Base-by-base conservation (phyloP, 2,329 filamentous ascomycete species). In the Phyllosticta capitalensis region DNA sequence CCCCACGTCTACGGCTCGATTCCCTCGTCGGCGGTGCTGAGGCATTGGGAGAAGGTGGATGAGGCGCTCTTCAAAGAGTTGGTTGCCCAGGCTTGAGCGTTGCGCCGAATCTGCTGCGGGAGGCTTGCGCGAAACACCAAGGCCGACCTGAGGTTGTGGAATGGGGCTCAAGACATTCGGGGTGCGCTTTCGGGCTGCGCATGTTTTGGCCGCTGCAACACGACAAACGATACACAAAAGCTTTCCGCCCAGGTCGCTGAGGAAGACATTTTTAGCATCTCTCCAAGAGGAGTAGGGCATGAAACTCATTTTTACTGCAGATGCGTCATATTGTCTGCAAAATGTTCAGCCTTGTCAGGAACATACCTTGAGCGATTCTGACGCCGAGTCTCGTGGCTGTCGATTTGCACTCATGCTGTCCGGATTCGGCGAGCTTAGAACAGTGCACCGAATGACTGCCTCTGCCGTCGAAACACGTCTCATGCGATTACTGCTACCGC, bases 1-100 rank as follows among this genome's bases (percentile, higher is more conserved):
- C 59, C 61, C 9, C 61, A 63, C 14, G 59, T 61, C 2, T 64
- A 63, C 20, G 61, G 59, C 14, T 45, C 28, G 17, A 55, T 55
- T n/a, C 30, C 54, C 10, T 14, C 20, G 19, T 21, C 19, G 9
- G 54, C 54, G 1, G 54, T 55, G n/a, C 26, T 45, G 28, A 38
- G 54, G 5, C 19, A 20, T 14, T 48, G 26, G 20, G 17, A 21
- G 4, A n/a, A 21, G 9, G 54, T 48, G n/a, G 30, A 48, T 22
- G 28, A 12, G 10, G 54, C n/a, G 30, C 28, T 55, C 7, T 22
- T 55, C 19, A 19, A 48, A n/a, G 30, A 26, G 9, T 19, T 55
- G 28, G 4, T 19, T 17, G 38, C 38, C n/a, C 38, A 45, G 38
- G 38, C 38, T 1, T 45, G 38, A 45, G 38, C 17, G 38, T n/a